Evolutionary conservation across 2,329 filamentous ascomycete genomes (phyloP), one percentile per base, ranked within the genome.

Genomic region (Fusarium sp.): DNA sequence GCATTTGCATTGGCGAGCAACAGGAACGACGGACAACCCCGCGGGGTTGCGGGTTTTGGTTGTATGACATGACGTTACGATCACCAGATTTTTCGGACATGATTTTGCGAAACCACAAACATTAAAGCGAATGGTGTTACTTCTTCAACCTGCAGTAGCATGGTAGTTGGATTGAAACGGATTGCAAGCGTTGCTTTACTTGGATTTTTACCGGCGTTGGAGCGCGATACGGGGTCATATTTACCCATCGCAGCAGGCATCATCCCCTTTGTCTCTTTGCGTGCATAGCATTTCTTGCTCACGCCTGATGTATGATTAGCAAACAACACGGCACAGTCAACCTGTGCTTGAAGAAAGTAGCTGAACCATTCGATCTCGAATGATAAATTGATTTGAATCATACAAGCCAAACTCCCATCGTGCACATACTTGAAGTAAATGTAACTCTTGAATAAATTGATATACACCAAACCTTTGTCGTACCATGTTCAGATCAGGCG

Each of bases 31-130:
- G 40, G 38, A 56, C 20, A 50, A 67, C 63, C 63, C 40, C 38
- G 50, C 45, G 42, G 53, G 38, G 44, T 59, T 65, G 30, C 38
- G 40, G 47, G 49, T 49, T 53, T 43, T n/a, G 40, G 22, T 45
- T 61, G 47, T 61, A 42, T 60, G 49, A 65, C 65, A 59, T 68
- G 65, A 68, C 34, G 44, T 67, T 66, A 66, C 49, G 63, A 67
- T 67, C 63, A 66, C 40, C 56, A 67, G 55, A 56, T 56, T 66
- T 55, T 42, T 54, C 52, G 63, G 68, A 51, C 54, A 54, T 70
- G 50, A 25, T 71, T 68, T 45, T 57, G 68, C 54, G 43, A 43
- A 59, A 43, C 22, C 42, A 38, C 43, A 53, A 43, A 25, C 32
- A 66, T 42, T 32, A 42, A 42, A 67, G 63, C 63, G 63, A 66